These are phyloP conservation scores for Bolboschoenoplectus hybrid DNA, from an alignment of 202 grass and related monocot genomes.

Conservation along the genomic window DNA sequence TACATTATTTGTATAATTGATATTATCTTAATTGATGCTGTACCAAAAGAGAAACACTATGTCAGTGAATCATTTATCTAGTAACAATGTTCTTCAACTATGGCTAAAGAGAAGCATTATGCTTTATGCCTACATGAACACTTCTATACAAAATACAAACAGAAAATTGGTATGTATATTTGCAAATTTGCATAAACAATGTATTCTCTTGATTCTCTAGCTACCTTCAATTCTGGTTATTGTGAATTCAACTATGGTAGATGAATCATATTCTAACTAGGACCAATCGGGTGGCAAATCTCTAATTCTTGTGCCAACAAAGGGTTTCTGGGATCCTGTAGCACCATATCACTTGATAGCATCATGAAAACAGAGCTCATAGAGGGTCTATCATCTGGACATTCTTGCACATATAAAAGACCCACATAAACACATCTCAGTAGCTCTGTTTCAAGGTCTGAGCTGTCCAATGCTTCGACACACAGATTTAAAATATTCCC, in stretches of 20 bases:
- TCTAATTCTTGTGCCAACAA: conserved; percentile 33
- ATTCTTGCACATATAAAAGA: conserved; percentile 43
- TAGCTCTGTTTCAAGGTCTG: not conserved
- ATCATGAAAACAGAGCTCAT: conserved; percentile 33
- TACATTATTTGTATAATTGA: too few species aligned
- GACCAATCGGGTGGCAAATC: not conserved
- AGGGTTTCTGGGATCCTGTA: conserved; percentile 45
- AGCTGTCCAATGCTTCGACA: not conserved
- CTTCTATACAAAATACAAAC: not conserved
- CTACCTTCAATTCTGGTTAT: not conserved
- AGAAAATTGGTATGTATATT: not conserved
- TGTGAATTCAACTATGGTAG: not conserved
- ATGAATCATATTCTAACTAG: not conserved
- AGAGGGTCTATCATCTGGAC: conserved; percentile 34
- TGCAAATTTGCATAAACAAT: not conserved
- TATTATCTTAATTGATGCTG: too few species aligned
- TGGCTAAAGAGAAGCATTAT: not conserved
- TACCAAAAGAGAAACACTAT: too few species aligned
- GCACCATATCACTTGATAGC: not conserved
- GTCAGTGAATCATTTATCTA: too few species aligned
- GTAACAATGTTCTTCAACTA: not conserved
- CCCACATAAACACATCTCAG: conserved; percentile 37
- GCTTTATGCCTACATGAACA: not conserved
- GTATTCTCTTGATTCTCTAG: not conserved
- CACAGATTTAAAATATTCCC: conserved; percentile 1